Evolutionary conservation across 2,329 filamentous ascomycete species (phyloP), one percentile per base, ranked within the genome.

Genomic region (Diplodia seriata): DNA sequence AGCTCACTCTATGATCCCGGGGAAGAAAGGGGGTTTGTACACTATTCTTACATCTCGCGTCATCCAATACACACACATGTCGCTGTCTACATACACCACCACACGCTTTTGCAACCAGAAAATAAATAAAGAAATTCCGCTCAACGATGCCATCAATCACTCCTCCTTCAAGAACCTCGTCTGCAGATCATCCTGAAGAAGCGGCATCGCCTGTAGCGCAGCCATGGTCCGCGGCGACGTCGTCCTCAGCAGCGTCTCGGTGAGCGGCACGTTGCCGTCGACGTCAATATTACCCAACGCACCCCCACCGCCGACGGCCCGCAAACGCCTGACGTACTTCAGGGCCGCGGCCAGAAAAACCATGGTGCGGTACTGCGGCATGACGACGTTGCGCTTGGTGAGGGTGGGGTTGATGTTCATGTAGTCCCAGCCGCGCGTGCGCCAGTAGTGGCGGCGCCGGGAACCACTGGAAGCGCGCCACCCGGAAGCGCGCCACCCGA

Each of bases 401-500:
- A 77, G 71, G 68, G 72, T 65, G 43, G 73, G 69, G 12, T 76
- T 72, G 2, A 77, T 55, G 55, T 77, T 73, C 73, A 78, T 74
- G 69, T 70, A 75, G 18, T 73, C 54, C 66, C 75, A 74, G 0
- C 75, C 73, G 14, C 40, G 66, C 4, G 64, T 69, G 47, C 74
- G 71, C 18, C 70, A 64, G 59, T 74, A 76, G 54, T 68, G 71
- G 0, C 76, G 74, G 4, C 68, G 61, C 8, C 74, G 70, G 4
- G 31, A 0, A 7, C 31, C 31, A 1, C 8, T 33, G 31, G 31
- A 33, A 33, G 6, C 5, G 18, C 12, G 18, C n/a, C 38, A 1
- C 68, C 38, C 26, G 9, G 33, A n/a, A 2, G 68, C 47, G 31
- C 72, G 73, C 92, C 93, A 97, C 29, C 93, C 92, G 12, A 86